Evolutionary conservation across 768 basidiomycete species (phyloP).

Genomic region (Lanmaoa rubissima): DNA sequence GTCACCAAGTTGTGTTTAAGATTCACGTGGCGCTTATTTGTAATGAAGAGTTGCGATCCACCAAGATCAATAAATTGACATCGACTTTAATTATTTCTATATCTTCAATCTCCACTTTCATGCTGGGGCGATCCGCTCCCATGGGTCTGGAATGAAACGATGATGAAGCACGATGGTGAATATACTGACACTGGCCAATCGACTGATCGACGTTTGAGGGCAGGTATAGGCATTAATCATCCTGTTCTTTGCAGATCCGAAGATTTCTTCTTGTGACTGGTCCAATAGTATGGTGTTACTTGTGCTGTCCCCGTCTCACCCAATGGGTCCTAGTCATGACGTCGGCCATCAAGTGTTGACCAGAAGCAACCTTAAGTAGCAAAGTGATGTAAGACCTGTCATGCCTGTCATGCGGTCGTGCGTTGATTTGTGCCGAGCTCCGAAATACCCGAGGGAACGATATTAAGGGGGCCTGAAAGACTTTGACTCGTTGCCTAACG

Average conservation of each 20-base stretch:
- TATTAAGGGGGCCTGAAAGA: background rate
- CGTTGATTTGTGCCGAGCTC: background rate
- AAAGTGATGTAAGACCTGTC: background rate
- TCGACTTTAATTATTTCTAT: background rate
- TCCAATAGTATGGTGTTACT: background rate
- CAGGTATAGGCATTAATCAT: background rate
- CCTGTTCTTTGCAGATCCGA: background rate
- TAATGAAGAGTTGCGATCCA: background rate
- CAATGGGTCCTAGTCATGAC: background rate
- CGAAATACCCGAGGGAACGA: slow-evolving; percentile 5
- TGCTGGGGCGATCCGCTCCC: too few relatives aligned
- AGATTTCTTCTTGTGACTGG: background rate
- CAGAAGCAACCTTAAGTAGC: background rate
- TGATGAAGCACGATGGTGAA: too few relatives aligned
- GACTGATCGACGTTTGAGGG: background rate
- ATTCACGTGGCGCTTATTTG: background rate
- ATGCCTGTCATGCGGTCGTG: background rate
- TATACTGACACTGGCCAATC: background rate
- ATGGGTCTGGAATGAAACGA: too few relatives aligned
- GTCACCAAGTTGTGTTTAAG: background rate
- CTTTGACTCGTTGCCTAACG: background rate
- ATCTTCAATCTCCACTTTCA: background rate
- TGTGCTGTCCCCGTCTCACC: background rate
- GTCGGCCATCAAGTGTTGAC: background rate
- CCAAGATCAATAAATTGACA: background rate